phyloP scores from a whole-genome alignment of 2,329 filamentous ascomycete species.

The Dothideomycetes sp. region DNA sequence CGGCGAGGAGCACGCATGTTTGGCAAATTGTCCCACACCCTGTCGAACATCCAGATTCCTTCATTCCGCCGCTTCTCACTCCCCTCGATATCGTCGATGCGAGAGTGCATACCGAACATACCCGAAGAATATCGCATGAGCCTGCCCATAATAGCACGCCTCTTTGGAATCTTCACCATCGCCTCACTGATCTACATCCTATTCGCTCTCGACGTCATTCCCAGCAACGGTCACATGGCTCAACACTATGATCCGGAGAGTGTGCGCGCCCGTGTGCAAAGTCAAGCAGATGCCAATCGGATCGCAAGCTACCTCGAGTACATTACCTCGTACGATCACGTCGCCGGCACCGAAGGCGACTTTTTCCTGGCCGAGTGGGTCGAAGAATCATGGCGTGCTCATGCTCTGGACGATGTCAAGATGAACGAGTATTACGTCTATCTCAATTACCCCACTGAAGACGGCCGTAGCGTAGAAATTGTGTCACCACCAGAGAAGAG shows the following conservation, averaged over 20 bases:
- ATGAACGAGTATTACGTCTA: slow-evolving; percentile 69
- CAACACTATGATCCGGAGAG: slow-evolving; percentile 77
- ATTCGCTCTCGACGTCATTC: slow-evolving; percentile 77
- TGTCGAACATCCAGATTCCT: slow-evolving; percentile 45
- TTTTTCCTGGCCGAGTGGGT: slow-evolving; percentile 79
- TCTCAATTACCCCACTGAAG: slow-evolving; percentile 75
- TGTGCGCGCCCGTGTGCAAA: slow-evolving; percentile 65
- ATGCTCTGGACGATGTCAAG: slow-evolving; percentile 64
- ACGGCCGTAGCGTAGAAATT: slow-evolving; percentile 73
- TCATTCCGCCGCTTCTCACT: slow-evolving; percentile 37
- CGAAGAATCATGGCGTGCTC: slow-evolving; percentile 62
- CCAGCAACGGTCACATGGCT: slow-evolving; percentile 52
- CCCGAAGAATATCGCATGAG: slow-evolving; percentile 43
- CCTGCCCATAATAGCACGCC: slow-evolving; percentile 61
- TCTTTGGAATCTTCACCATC: slow-evolving; percentile 67
- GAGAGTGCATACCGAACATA: slow-evolving; percentile 28
- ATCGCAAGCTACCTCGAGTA: slow-evolving; percentile 63
- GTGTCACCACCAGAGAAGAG: slow-evolving; percentile 55
- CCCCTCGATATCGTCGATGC: slow-evolving; percentile 16
- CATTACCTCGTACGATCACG: slow-evolving; percentile 75
- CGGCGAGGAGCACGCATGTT: slow-evolving; percentile 32
- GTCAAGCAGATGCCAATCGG: slow-evolving; percentile 55
- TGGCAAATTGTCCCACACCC: slow-evolving; percentile 46
- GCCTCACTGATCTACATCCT: slow-evolving; percentile 72
- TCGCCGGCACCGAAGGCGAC: slow-evolving; percentile 91